Conservation (phyloP, 1,284 basidiomycete species). For the Takashimella tepidaria region DNA sequence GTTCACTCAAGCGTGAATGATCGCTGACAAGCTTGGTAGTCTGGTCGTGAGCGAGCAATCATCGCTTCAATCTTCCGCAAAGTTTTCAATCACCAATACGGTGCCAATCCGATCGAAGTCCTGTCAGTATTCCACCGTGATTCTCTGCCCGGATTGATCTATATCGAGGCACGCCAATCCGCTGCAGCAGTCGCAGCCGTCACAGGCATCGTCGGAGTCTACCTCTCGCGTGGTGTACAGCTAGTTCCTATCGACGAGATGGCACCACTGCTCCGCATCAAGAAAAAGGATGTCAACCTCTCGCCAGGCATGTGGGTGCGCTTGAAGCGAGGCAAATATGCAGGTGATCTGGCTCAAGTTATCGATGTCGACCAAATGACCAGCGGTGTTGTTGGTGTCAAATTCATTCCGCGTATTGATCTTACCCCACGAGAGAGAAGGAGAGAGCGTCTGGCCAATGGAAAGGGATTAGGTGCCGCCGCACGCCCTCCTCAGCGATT, state of each 20-base stretch:
- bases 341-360: conserved; percentile 92
- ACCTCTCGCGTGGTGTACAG: conserved; percentile 65
- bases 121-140: conserved; percentile 93
- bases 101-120: conserved; percentile 70
- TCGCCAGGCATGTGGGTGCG: conserved; percentile 91
- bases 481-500: conserved; percentile 78
- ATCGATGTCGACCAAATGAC: conserved; percentile 92
- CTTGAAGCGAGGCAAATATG: conserved; percentile 87
- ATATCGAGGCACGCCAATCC: conserved; percentile 85
- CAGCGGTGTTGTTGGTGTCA: conserved; percentile 63
- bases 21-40: conserved; percentile 57
- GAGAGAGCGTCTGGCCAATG: conserved; percentile 51
- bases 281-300: conserved; percentile 84
- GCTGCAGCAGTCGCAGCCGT: conserved; percentile 82
- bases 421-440: conserved; percentile 84
- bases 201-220: conserved; percentile 87
- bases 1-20: too few species aligned
- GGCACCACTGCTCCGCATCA: conserved; percentile 92
- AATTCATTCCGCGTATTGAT: conserved; percentile 95
- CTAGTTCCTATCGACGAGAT: conserved; percentile 98
- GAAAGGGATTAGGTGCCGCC: conserved; percentile 20
- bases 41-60: conserved; percentile 85
- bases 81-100: conserved; percentile 52
- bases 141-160: conserved; percentile 90
- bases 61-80: conserved; percentile 94